Evolutionary conservation across 805 yeast species (phyloP).

Genomic region (Saccharomycopsis selenospora): DNA sequence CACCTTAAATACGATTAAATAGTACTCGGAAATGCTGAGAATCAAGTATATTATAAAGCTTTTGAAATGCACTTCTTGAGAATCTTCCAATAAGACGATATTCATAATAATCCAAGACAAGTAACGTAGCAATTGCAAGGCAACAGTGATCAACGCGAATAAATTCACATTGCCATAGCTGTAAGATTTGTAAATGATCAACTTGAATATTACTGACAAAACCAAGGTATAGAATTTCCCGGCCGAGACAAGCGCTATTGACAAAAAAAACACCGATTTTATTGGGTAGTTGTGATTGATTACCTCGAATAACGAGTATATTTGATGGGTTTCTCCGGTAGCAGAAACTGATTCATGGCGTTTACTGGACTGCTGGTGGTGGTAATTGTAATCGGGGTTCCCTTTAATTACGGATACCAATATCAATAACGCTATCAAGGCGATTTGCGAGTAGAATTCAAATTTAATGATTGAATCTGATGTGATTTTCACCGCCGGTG

Average conservation of each 20-base stretch:
- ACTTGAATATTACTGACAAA: background rate
- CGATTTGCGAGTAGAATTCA: background rate
- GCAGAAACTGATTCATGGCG: background rate
- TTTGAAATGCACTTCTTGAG: slow-evolving; percentile 12
- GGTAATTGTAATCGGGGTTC: background rate
- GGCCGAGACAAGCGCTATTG: slow-evolving; percentile 10
- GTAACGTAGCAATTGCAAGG: slow-evolving; percentile 3
- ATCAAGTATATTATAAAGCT: slow-evolving; percentile 11
- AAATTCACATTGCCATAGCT: background rate
- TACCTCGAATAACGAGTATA: slow-evolving; percentile 19
- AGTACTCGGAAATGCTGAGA: slow-evolving; percentile 6
- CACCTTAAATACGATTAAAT: slow-evolving; percentile 11
- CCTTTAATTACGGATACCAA: background rate
- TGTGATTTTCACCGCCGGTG: background rate
- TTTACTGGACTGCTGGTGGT: background rate
- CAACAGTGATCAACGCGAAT: background rate
- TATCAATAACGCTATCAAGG: background rate
- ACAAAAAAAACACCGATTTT: slow-evolving; percentile 12
- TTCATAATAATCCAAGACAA: slow-evolving; percentile 9
- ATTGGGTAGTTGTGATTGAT: slow-evolving; percentile 13
- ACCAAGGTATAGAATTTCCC: slow-evolving; percentile 2
- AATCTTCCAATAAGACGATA: slow-evolving; percentile 14
- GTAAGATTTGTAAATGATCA: slow-evolving; percentile 6
- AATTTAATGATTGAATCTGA: background rate
- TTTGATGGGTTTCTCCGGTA: slow-evolving; percentile 6